phyloP scores from a whole-genome alignment of 768 basidiomycete genomes.

The Fomitopsis pulvina region DNA sequence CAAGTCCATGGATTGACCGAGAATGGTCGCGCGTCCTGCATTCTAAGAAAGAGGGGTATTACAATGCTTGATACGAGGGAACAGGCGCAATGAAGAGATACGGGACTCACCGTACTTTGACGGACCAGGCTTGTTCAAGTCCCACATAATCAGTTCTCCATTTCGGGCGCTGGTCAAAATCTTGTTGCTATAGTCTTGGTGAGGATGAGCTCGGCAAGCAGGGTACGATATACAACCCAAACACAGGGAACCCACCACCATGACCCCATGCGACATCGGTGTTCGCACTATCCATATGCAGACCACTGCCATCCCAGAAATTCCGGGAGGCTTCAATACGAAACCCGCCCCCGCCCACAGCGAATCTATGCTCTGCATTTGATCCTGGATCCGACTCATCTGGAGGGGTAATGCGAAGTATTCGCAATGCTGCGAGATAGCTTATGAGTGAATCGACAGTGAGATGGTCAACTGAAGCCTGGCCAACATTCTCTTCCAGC shows the following conservation, averaged over 20 bases:
- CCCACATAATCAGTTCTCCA: conserved; percentile 82
- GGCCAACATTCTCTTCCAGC: conserved; percentile 72
- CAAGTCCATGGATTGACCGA: conserved; percentile 65
- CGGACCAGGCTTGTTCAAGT: conserved; percentile 56
- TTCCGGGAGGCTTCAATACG: conserved; percentile 70
- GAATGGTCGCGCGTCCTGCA: conserved; percentile 65
- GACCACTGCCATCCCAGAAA: conserved; percentile 69
- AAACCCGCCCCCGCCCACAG: conserved; percentile 52
- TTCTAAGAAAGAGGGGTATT: conserved; percentile 1
- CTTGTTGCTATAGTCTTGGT: conserved; percentile 62
- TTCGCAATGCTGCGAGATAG: conserved; percentile 29
- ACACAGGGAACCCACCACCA: conserved; percentile 27
- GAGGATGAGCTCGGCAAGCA: not conserved
- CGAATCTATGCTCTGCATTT: conserved; percentile 42
- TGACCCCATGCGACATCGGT: conserved; percentile 81
- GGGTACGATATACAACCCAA: not conserved
- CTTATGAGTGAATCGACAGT: conserved; percentile 4
- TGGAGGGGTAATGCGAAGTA: conserved; percentile 47
- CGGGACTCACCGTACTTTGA: conserved; percentile 58
- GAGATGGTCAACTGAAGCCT: not conserved
- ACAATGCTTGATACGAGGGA: not conserved
- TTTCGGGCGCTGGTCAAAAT: conserved; percentile 75
- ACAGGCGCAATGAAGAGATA: not conserved
- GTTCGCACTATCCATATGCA: conserved; percentile 72
- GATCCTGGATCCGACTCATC: conserved; percentile 24